Evolutionary conservation across 2,329 filamentous ascomycete species (phyloP), one percentile per base, ranked within the genome.

Genomic region (Fusarium oxysporum): DNA sequence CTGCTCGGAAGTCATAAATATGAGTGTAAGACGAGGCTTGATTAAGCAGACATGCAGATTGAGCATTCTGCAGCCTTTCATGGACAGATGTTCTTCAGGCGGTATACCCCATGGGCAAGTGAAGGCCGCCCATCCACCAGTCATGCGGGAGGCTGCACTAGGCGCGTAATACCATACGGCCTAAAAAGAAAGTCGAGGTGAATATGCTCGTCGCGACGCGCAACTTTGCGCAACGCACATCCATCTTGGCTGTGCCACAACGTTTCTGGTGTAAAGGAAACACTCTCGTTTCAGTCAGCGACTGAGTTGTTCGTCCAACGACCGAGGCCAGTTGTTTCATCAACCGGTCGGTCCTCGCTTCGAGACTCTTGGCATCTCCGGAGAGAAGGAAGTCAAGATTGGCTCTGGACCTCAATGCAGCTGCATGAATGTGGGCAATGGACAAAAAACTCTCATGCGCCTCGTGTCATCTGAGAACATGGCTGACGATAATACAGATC

Each of bases 371-470:
- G 76, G 74, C 76, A 64, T 68, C 17, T 38, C 33, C 71, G 63
- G 72, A 70, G 60, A 50, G 70, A 77, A 63, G 76, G 65, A 71
- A 67, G 59, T 48, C 45, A 23, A 69, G 35, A 64, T 65, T 72
- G 63, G 59, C 43, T 45, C 51, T 41, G 55, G 44, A 35, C 43
- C 37, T 35, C 45, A 55, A 55, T 50, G 32, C 45, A 59, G 35
- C 55, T 63, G 32, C 47, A 53, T 45, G 23, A 43, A 47, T 45
- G 32, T 25, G 32, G 54, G 41, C 47, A 60, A 53, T 70, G 28
- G 32, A 53, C 50, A 37, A 47, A 58, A 32, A 33, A 47, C 25
- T 23, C 35, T 35, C 50, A 43, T 33, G 56, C 43, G 44, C 55
- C 19, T 41, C 47, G 35, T 40, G 30, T 37, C 33, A 48, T 54